Base-by-base conservation (phyloP, 805 yeast genomes). In the Saccharomyces jurei region DNA sequence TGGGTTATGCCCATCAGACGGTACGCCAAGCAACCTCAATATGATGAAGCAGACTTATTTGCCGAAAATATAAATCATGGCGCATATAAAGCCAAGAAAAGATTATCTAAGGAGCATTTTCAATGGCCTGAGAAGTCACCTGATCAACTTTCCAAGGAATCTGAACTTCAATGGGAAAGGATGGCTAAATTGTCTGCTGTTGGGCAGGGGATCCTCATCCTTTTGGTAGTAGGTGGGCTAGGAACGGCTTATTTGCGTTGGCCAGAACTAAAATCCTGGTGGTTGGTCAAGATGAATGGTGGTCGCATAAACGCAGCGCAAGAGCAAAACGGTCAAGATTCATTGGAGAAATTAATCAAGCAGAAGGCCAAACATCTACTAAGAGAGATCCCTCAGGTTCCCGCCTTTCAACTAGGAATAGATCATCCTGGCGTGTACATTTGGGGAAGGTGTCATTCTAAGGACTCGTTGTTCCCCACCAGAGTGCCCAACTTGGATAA, bases 401-500 rank as follows among this genome's bases (percentile, higher is more conserved):
- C 44, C 10, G 4, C 44, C 44, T 36, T 36, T 17, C 44, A 36
- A 36, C 44, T 9, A 6, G 44, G 44, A 36, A 17, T 36, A 17
- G 44, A 17, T 17, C 22, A 36, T 36, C 44, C 44, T 21, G 44
- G 44, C 17, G 44, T 36, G 25, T 36, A 36, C 3, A 36, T 36
- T 17, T 36, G 44, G 44, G 44, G 44, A 4, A 36, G 22, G 22
- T 36, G 44, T 9, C 44, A 36, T 36, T 36, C 44, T 17, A 36
- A 17, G 17, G 44, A 36, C 17, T 63, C 56, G 73, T 75, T 50
- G 58, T 66, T 78, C 6, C 95, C 96, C 3, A 67, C 77, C 29
- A 75, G 96, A 62, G 69, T 86, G 5, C 71, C 76, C 1, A 78
- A 76, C 59, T 89, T 92, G 61, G 89, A 89, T 63, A 78, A 79